A percentile compares a stretch with the other conserved stretches of the same genome.
phyloP scores from a whole-genome alignment of 139 green algal genomes.

The Pseudopediastrum boryanum region DNA sequence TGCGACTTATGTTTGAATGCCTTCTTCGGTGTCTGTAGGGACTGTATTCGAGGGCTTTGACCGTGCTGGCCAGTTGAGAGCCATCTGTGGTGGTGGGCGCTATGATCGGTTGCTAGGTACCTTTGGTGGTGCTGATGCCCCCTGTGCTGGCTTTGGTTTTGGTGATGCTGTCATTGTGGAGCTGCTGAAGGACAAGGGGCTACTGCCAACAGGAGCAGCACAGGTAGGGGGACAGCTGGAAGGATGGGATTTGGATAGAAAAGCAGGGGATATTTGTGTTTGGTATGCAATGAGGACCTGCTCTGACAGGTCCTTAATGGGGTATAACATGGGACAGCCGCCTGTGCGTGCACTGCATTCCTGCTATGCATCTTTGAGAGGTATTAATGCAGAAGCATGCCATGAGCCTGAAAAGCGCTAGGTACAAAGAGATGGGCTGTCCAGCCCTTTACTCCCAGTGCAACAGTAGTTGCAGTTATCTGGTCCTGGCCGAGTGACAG shows the following conservation, averaged over 20 bases:
- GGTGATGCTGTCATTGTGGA: conserved; percentile 98
- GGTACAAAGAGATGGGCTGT: too few species aligned
- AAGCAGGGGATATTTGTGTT: background rate
- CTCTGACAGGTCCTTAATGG: too few species aligned
- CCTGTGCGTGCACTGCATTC: too few species aligned
- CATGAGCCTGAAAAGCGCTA: too few species aligned
- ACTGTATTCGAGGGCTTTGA: conserved; percentile 96
- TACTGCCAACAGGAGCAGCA: conserved; percentile 72
- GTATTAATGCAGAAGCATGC: too few species aligned
- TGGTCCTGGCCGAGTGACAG: too few species aligned
- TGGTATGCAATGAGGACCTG: too few species aligned
- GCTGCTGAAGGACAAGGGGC: conserved; percentile 87
- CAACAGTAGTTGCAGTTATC: too few species aligned
- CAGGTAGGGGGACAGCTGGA: conserved; percentile 39
- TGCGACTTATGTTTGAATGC: too few species aligned
- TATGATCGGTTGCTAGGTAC: conserved; percentile 94
- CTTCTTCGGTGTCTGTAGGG: conserved; percentile 68
- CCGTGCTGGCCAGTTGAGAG: conserved; percentile 84
- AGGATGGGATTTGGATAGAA: background rate
- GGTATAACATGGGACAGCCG: too few species aligned
- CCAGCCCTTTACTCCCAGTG: too few species aligned
- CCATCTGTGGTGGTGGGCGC: conserved; percentile 95
- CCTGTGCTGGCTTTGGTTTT: conserved; percentile 92
- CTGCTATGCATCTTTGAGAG: too few species aligned
- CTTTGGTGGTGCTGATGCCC: conserved; percentile 84